These are phyloP conservation scores for Verticillium tricorpus DNA, from an alignment of 2,329 filamentous ascomycete species.

Conservation along the genomic window DNA sequence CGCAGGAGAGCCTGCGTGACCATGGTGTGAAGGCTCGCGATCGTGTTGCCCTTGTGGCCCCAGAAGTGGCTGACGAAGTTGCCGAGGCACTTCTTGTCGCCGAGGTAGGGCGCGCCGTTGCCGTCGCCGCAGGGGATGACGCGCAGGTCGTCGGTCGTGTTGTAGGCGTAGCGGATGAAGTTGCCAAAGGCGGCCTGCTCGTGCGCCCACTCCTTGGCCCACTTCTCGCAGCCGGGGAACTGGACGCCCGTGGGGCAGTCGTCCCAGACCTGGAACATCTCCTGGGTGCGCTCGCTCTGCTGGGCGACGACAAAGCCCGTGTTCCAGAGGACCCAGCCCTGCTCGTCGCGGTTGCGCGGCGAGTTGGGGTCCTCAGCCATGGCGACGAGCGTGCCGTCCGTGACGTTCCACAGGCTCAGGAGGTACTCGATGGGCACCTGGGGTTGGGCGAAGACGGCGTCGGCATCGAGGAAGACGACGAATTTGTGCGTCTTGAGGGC, in stretches of 20 bases:
- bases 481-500: conserved; percentile 33
- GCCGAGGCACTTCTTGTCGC: conserved; percentile 17
- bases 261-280: conserved; percentile 8
- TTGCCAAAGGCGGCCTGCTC: conserved; percentile 22
- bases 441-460: conserved; percentile 34
- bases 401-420: conserved; percentile 40
- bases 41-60: conserved; percentile 15
- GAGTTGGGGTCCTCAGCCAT: conserved; percentile 39
- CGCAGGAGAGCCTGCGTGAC: conserved; percentile 10
- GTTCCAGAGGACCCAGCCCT: conserved; percentile 29
- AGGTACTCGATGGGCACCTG: conserved; percentile 43
- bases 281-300: conserved; percentile 11
- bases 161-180: conserved; percentile 20
- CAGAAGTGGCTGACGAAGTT: conserved; percentile 21
- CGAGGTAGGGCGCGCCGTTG: conserved; percentile 18
- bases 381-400: conserved; percentile 32
- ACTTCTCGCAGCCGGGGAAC: conserved; percentile 15
- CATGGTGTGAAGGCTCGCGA: conserved; percentile 11
- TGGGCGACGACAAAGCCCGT: conserved; percentile 39
- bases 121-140: conserved; percentile 18
- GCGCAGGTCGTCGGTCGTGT: conserved; percentile 13
- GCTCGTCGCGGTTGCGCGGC: conserved; percentile 30
- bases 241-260: conserved; percentile 13
- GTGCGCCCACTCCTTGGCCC: conserved; percentile 20
- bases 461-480: conserved; percentile 40